Evolutionary conservation across 495 filamentous ascomycete genomes (phyloP).

Genomic region (Jackrogersella minutella): DNA sequence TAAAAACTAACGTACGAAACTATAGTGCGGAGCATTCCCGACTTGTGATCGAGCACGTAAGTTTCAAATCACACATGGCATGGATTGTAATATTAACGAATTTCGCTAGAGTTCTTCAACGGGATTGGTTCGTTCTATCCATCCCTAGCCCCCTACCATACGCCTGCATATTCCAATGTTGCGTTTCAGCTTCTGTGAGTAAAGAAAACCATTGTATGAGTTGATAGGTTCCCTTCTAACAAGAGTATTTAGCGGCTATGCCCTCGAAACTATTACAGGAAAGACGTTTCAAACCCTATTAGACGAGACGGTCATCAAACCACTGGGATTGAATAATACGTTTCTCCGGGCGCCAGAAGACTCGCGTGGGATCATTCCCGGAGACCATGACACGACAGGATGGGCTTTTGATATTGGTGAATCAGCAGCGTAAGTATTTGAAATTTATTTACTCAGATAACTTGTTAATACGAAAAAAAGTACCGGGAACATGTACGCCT

Average conservation of each 20-base stretch:
- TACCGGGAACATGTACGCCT: conserved; percentile 66
- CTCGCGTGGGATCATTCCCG: conserved; percentile 48
- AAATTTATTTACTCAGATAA: background rate
- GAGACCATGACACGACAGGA: conserved; percentile 37
- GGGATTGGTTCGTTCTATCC: conserved; percentile 49
- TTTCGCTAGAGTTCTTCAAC: conserved; percentile 48
- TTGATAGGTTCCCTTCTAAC: background rate
- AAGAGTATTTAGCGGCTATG: conserved; percentile 45
- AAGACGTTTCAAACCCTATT: conserved; percentile 51
- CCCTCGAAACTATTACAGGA: conserved; percentile 52
- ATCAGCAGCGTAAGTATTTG: conserved; percentile 46
- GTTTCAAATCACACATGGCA: conserved; percentile 5
- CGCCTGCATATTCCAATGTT: conserved; percentile 53
- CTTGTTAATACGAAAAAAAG: conserved; percentile 39
- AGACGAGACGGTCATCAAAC: conserved; percentile 49
- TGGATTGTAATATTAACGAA: background rate
- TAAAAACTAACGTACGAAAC: conserved; percentile 1
- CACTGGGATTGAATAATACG: conserved; percentile 56
- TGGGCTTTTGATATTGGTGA: conserved; percentile 51
- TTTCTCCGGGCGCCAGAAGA: conserved; percentile 46
- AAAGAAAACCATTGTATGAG: background rate
- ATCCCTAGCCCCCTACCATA: conserved; percentile 47
- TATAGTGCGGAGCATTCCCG: conserved; percentile 50
- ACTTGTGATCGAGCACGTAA: conserved; percentile 49
- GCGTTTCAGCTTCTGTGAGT: conserved; percentile 53